A percentile compares a stretch with the other conserved stretches of the same genome.
phyloP scores from a whole-genome alignment of 768 basidiomycete species.

The Grammothele lineata region DNA sequence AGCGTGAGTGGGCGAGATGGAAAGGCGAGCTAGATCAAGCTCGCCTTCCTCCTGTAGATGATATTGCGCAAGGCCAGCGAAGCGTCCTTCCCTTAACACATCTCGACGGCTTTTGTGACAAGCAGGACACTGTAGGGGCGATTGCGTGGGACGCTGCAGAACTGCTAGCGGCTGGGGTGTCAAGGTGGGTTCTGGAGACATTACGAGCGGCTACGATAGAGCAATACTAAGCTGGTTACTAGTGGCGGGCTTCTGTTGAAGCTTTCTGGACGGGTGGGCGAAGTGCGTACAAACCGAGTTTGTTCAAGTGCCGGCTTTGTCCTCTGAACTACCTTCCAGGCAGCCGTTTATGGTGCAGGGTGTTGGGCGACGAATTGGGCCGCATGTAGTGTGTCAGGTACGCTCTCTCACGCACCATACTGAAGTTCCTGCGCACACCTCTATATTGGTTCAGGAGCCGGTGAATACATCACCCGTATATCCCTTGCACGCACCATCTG shows the following conservation, averaged over 20 bases:
- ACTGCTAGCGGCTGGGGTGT: constrained; percentile 66
- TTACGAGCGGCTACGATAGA: no score
- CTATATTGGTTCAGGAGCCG: constrained; percentile 63
- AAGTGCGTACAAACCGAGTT: constrained; percentile 40
- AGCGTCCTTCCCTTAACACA: no score
- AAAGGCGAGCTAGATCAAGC: constrained; percentile 33
- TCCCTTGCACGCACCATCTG: constrained; percentile 53
- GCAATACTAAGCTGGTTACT: background rate
- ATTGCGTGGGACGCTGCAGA: constrained; percentile 45
- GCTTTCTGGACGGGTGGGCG: constrained; percentile 67
- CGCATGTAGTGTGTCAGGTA: constrained; percentile 72
- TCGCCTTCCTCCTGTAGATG: no score
- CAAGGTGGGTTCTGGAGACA: no score
- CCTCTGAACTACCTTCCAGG: no score
- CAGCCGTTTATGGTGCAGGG: constrained; percentile 68
- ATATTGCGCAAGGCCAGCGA: no score
- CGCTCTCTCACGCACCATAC: background rate
- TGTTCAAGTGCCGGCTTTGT: constrained; percentile 5
- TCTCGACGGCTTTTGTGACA: constrained; percentile 24
- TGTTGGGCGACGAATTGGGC: constrained; percentile 59
- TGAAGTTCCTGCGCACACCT: background rate
- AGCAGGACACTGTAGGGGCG: constrained; percentile 85
- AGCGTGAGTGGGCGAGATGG: constrained; percentile 60
- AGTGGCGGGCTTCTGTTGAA: constrained; percentile 84
- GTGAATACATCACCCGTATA: constrained; percentile 63